Percentiles rank a stretch among this genome's conserved stretches.
These are phyloP conservation scores for Nitzschia inconspicua DNA, from an alignment of 108 stramenopile species.

Conservation along the genomic window DNA sequence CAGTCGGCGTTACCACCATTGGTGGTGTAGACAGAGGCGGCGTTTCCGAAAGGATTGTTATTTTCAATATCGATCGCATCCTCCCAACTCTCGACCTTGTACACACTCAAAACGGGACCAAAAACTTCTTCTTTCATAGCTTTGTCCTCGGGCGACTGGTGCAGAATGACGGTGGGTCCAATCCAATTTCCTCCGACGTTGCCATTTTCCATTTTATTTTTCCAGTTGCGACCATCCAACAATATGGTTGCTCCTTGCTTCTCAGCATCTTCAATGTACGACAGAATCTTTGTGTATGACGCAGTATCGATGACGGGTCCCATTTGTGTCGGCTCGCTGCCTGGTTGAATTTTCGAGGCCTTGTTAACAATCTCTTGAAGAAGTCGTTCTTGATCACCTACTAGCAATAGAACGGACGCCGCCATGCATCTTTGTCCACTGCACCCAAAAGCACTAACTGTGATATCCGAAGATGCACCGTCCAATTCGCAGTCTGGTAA, in stretches of 20 bases:
- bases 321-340: constrained; percentile 79
- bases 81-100: constrained; percentile 73
- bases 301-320: constrained; percentile 89
- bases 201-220: constrained; percentile 22
- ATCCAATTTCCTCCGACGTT: constrained; percentile 67
- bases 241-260: constrained; percentile 75
- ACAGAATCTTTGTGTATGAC: constrained; percentile 73
- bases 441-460: constrained; percentile 88
- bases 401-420: constrained; percentile 89
- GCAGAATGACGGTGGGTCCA: constrained; percentile 89
- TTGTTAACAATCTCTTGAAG: constrained; percentile 64
- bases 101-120: constrained; percentile 90
- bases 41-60: constrained; percentile 94
- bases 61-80: constrained; percentile 94
- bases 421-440: constrained; percentile 94
- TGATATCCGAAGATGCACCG: constrained; percentile 83
- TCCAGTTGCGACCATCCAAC: constrained; percentile 90
- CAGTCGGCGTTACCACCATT: constrained; percentile 92
- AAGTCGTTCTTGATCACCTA: constrained; percentile 57
- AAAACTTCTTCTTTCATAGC: constrained; percentile 92
- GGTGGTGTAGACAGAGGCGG: constrained; percentile 90
- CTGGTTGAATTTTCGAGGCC: constrained; percentile 70
- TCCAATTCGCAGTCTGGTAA: constrained; percentile 88
- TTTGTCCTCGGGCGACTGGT: constrained; percentile 57
- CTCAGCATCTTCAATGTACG: constrained; percentile 82